Conservation (phyloP, 495 filamentous ascomycete species). For the Penicillium fimorum region DNA sequence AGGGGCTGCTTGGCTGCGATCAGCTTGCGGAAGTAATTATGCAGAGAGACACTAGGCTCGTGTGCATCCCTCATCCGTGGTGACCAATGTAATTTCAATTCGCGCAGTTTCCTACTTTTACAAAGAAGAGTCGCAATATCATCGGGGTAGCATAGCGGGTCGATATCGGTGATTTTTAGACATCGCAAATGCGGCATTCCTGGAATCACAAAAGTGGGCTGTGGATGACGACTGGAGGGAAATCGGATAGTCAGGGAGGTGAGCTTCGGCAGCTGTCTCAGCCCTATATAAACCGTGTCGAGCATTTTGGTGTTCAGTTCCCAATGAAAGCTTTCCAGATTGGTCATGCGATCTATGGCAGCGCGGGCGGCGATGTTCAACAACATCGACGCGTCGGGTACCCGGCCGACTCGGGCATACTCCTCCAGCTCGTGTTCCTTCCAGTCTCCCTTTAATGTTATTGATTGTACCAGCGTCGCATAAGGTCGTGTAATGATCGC, state of each 20-base stretch:
- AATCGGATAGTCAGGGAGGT: conserved; percentile 56
- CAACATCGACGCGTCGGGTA: conserved; percentile 64
- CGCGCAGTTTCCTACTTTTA: conserved; percentile 51
- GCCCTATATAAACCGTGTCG: conserved; percentile 56
- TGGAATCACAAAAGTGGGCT: conserved; percentile 57
- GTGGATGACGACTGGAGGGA: conserved; percentile 54
- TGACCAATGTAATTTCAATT: conserved; percentile 58
- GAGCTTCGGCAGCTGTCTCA: conserved; percentile 49
- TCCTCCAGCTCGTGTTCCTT: conserved; percentile 57
- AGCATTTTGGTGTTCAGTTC: conserved; percentile 63
- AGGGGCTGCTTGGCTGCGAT: conserved; percentile 45
- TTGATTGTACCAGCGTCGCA: conserved; percentile 50
- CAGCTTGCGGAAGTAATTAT: conserved; percentile 57
- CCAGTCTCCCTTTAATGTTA: conserved; percentile 57
- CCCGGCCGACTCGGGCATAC: conserved; percentile 53
- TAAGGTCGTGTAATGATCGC: conserved; percentile 56
- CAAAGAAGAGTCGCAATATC: conserved; percentile 58
- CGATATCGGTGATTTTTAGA: conserved; percentile 57
- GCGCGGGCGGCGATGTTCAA: conserved; percentile 58
- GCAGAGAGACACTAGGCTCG: conserved; percentile 54
- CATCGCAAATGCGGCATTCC: conserved; percentile 54
- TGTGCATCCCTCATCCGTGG: conserved; percentile 59
- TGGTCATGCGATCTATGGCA: conserved; percentile 57
- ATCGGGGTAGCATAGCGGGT: conserved; percentile 64
- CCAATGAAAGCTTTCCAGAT: conserved; percentile 59